phyloP scores from a whole-genome alignment of 2,329 filamentous ascomycete species.

The Penicillium griseofulvum region DNA sequence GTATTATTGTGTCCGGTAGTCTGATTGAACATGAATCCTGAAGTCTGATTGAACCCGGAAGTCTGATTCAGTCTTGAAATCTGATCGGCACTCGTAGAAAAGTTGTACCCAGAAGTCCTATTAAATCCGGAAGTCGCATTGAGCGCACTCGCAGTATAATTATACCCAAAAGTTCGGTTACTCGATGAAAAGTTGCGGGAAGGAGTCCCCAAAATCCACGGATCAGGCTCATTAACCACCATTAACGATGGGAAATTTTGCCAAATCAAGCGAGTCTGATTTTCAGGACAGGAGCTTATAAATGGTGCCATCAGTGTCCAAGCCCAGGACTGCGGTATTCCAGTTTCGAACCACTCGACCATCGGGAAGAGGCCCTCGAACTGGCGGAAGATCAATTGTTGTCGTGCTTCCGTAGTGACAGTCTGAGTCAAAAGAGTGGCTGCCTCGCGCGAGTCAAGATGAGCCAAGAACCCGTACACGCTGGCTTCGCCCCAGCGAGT shows the following conservation, averaged over 20 bases:
- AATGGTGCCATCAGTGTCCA: slow-evolving; percentile 81
- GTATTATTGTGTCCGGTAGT: slow-evolving; percentile 64
- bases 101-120: neutral
- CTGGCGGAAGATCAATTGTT: slow-evolving; percentile 82
- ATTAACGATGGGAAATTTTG: slow-evolving; percentile 76
- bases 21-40: neutral
- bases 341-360: slow-evolving; percentile 78
- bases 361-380: slow-evolving; percentile 76
- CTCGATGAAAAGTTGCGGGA: slow-evolving; percentile 23
- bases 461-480: slow-evolving; percentile 76
- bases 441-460: slow-evolving; percentile 72
- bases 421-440: slow-evolving; percentile 71
- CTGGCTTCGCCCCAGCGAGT: slow-evolving; percentile 77
- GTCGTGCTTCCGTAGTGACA: slow-evolving; percentile 74
- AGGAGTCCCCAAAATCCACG: slow-evolving; percentile 27
- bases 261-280: slow-evolving; percentile 74
- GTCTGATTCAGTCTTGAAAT: slow-evolving; percentile 24
- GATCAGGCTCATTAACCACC: slow-evolving; percentile 74
- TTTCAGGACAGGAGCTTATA: slow-evolving; percentile 70
- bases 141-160: neutral
- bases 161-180: slow-evolving; percentile 42
- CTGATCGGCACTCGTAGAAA: neutral
- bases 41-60: slow-evolving; percentile 29
- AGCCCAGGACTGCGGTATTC: slow-evolving; percentile 78
- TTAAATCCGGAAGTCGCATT: slow-evolving; percentile 38